Evolutionary conservation across 495 filamentous ascomycete genomes (phyloP), one percentile per base, ranked within the genome.

Genomic region (Hypoxylon crocopeplum): DNA sequence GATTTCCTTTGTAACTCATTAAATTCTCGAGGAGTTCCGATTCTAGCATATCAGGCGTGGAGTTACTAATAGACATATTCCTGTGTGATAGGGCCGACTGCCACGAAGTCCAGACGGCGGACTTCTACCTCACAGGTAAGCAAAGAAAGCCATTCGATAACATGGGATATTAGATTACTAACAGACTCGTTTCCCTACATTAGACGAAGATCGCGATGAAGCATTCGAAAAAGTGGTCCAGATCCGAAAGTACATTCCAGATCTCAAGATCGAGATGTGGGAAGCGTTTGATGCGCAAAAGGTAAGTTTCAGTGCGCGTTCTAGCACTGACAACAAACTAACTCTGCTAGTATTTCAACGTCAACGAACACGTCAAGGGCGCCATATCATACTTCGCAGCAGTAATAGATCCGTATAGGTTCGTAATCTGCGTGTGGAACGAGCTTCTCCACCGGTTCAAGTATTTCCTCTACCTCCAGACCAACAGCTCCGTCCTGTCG

Each of bases 361-460:
- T 63, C n/a, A 62, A 68, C 27, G 40, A 45, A 8, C 12, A 44
- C 33, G 69, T 73, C 11, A 33, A 52, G 6, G 77, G 77, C 1
- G 70, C 70, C 39, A 67, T 79, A 22, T 64, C 72, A 2, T 76
- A 68, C 33, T 34, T 45, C 3, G 77, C 75, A 19, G 77, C 68
- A 19, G 69, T 73, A 2, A 54, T 79, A 4, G 79, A 70, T 68
- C 76, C 81, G 0, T 81, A 79, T 47, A 68, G 71, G 29, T 68
- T 83, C 29, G 67, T 81, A 7, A 72, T 67, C 15, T 67, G 62
- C 0, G 42, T 79, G n/a, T 79, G 76, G 62, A 45, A 66, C 13
- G 17, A 56, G 6, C 69, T 83, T 3, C 59, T 75, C 12, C 15
- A 16, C 7, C 60, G 40, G 2, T 70, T 68, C 36, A 41, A 52